Percentiles rank a stretch among this genome's conserved stretches.
Conservation (phyloP, 2,329 filamentous ascomycete species). For the Ophiostoma fasciatum region DNA sequence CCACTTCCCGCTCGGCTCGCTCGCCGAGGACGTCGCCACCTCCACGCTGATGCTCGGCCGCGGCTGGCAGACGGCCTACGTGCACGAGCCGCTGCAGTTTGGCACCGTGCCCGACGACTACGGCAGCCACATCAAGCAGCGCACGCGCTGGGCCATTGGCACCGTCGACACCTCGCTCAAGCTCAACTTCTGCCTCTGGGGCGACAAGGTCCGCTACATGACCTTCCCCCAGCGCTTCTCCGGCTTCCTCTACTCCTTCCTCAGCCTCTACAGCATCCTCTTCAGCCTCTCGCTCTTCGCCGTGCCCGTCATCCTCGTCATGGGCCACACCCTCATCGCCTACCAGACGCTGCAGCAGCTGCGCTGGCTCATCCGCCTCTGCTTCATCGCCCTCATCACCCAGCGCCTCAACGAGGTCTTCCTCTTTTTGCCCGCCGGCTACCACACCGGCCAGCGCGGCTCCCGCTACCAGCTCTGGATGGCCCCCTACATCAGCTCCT, state of each 20-base stretch:
- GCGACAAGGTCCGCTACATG: conserved; percentile 36
- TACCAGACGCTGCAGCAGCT: conserved; percentile 37
- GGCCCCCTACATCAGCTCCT: conserved; percentile 27
- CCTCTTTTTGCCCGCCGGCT: conserved; percentile 41
- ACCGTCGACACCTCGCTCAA: conserved; percentile 44
- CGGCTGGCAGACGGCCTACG: conserved; percentile 46
- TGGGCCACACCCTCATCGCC: conserved; percentile 41
- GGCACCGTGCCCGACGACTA: conserved; percentile 43
- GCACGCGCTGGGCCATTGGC: conserved; percentile 36
- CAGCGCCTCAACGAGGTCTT: conserved; percentile 41
- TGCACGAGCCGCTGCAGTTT: conserved; percentile 44
- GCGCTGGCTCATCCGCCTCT: conserved; percentile 41
- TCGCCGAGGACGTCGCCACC: conserved; percentile 45
- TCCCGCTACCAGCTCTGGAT: conserved; percentile 45
- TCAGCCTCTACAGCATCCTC: conserved; percentile 40
- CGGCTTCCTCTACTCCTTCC: conserved; percentile 38
- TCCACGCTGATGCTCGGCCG: conserved; percentile 41
- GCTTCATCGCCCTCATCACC: conserved; percentile 33
- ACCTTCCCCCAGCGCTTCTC: conserved; percentile 40
- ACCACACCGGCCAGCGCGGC: conserved; percentile 42
- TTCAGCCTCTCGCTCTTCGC: conserved; percentile 26
- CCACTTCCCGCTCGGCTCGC: conserved; percentile 43
- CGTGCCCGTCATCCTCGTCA: conserved; percentile 41
- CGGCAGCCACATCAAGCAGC: conserved; percentile 38
- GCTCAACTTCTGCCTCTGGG: conserved; percentile 42